Conservation (phyloP, 345 rosid species). For the Eucalyptus tenuipes region DNA sequence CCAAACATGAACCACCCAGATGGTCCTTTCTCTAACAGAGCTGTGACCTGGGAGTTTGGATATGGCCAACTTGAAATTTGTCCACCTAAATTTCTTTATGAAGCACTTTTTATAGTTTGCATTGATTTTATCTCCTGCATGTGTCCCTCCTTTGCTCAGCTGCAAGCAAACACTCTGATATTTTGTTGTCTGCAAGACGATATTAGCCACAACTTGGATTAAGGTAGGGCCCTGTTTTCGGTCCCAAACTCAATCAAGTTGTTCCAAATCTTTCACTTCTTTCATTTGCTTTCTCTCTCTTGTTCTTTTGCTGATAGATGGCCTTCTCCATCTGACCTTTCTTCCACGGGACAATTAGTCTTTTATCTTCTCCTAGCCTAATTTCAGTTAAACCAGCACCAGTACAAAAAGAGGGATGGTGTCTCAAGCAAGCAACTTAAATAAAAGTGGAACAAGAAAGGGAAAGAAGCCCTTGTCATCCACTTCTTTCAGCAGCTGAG, state of each 20-base stretch:
- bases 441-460: background rate
- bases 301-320: background rate
- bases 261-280: background rate
- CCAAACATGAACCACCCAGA: background rate
- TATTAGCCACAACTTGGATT: background rate
- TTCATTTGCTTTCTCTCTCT: background rate
- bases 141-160: background rate
- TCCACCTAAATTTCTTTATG: background rate
- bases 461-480: background rate
- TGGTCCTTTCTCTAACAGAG: background rate
- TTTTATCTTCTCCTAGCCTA: background rate
- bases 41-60: background rate
- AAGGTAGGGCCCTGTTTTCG: background rate
- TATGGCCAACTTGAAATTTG: background rate
- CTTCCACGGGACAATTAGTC: background rate
- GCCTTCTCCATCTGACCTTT: background rate
- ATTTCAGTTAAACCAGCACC: background rate
- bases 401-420: background rate
- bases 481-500: background rate
- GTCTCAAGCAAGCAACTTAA: background rate
- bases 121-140: background rate
- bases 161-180: background rate
- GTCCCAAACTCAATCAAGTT: background rate
- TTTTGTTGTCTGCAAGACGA: background rate
- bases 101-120: background rate